Evolutionary conservation across 345 rosid species (phyloP).

Genomic region (Salix arbutifolia): DNA sequence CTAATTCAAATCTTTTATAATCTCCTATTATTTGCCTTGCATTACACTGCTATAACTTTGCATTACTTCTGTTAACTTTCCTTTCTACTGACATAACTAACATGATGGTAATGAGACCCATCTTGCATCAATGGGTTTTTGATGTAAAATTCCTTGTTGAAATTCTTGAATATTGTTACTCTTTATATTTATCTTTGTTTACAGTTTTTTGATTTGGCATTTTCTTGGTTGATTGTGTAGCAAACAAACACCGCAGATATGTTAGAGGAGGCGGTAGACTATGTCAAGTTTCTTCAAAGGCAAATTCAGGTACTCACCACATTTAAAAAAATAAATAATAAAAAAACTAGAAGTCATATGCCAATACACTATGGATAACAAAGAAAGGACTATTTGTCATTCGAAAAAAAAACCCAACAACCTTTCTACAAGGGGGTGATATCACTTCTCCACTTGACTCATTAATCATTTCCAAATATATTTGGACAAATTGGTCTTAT

Average conservation of each 20-base stretch:
- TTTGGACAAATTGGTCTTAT: too few relatives aligned
- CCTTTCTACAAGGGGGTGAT: too few relatives aligned
- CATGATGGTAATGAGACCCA: neutral
- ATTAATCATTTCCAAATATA: too few relatives aligned
- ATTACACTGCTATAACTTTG: too few relatives aligned
- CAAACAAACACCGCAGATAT: slow-evolving; percentile 92
- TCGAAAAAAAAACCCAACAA: too few relatives aligned
- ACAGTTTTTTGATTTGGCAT: neutral
- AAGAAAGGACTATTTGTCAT: too few relatives aligned
- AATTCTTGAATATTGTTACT: neutral
- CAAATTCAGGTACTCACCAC: slow-evolving; percentile 63
- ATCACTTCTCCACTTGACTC: too few relatives aligned
- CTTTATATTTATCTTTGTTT: neutral
- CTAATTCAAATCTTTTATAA: too few relatives aligned
- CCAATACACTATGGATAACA: too few relatives aligned
- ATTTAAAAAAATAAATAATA: neutral
- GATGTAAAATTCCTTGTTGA: neutral
- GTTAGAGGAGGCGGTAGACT: slow-evolving; percentile 81
- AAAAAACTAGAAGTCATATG: neutral
- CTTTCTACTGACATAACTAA: neutral
- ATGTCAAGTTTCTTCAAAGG: slow-evolving; percentile 65
- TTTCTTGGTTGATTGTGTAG: slow-evolving; percentile 34
- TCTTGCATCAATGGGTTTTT: neutral
- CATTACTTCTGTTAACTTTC: too few relatives aligned
- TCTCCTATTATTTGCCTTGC: too few relatives aligned